Base-by-base conservation (phyloP, 2,329 filamentous ascomycete genomes). In the Trichocomaceae sp. region DNA sequence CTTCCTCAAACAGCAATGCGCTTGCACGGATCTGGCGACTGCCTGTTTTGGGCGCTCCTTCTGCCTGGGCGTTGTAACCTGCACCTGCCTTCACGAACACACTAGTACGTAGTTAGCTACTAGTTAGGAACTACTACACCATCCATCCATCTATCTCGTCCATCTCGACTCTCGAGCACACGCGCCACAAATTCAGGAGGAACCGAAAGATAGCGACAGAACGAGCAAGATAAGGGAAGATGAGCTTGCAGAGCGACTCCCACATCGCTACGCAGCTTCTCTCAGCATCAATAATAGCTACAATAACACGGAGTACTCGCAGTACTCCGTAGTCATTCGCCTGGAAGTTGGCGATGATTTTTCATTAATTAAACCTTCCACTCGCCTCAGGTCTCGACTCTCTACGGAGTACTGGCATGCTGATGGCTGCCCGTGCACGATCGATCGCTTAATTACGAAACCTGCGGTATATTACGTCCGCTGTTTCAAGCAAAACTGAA, bases 401-500 rank as follows among this genome's bases (percentile, higher is more conserved):
- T 26, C 19, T 9, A 17, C 23, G 8, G 4, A 8, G 23, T 8
- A 26, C 8, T 26, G 23, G 4, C 23, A 51, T 51, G 39, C 49
- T 52, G 41, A 33, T 52, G 50, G 22, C 41, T 52, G 50, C 20
- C 50, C 50, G 50, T 52, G 50, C 50, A 46, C 50, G 50, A 52
- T 52, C 50, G 50, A 52, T 52, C 41, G 29, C 20, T 37, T 19
- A 46, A 37, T 46, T 45, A 26, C 50, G 26, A 44, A 26, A 23
- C 29, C 42, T 31, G 13, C 29, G 26, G 26, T n/a, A 8, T 29
- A 7, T 26, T 26, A 7, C 31, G 5, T 12, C 17, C n/a, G 22
- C 26, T 17, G 15, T 33, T 33, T 19, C 41, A 9, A 37, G 15
- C 35, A 26, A 22, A 26, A 26, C 23, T 26, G 23, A 26, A 26